Evolutionary conservation across 345 rosid species (phyloP).

Genomic region (Eucalyptus curtisii): DNA sequence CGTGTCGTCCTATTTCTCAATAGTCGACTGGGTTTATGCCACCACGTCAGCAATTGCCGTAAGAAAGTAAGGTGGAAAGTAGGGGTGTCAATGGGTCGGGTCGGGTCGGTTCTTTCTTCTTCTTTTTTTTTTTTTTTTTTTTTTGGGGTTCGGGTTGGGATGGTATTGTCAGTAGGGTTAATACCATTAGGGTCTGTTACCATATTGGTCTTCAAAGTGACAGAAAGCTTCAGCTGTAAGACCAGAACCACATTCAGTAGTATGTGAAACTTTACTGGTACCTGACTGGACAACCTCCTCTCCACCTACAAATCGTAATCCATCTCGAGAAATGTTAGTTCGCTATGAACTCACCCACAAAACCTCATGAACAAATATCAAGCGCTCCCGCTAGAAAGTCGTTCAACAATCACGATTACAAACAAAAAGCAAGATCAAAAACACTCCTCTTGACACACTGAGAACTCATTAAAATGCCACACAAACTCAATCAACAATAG

Average conservation of each 20-base stretch:
- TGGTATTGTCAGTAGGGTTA: no score
- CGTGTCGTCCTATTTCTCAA: not conserved
- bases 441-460: not conserved
- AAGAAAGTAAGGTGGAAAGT: not conserved
- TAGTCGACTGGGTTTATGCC: not conserved
- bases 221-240: not conserved
- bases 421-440: not conserved
- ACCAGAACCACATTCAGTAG: not conserved
- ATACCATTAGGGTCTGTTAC: no score
- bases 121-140: no score
- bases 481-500: not conserved
- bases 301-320: not conserved
- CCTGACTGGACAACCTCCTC: not conserved
- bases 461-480: not conserved
- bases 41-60: not conserved
- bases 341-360: not conserved
- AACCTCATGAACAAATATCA: not conserved
- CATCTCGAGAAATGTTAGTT: not conserved
- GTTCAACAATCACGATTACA: no score
- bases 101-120: no score
- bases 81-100: no score
- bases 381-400: not conserved
- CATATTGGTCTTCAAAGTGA: no score
- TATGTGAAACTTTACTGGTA: not conserved
- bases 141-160: no score